phyloP scores from a whole-genome alignment of 306 rosid genomes.

The Gynostemma pentaphyllum region DNA sequence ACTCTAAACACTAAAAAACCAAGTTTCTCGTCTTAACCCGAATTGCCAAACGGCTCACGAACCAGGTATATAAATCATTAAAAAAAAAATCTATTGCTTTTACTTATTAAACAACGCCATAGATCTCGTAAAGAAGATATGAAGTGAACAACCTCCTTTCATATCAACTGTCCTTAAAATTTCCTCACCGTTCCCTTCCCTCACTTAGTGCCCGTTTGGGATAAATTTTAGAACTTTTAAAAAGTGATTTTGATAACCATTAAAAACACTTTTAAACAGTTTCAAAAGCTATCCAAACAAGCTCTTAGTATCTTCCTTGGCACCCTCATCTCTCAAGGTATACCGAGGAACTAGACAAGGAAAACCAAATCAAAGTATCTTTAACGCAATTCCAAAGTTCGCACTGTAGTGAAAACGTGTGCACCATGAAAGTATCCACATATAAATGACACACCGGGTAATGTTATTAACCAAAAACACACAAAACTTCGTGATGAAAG shows the following conservation, averaged over 20 bases:
- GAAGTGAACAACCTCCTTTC: neutral
- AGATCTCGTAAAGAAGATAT: neutral
- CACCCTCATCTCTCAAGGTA: neutral
- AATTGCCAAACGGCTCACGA: neutral
- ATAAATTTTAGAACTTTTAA: too few relatives aligned
- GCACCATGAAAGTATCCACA: neutral
- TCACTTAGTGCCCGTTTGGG: too few relatives aligned
- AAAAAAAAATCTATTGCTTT: neutral
- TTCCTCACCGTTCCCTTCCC: neutral
- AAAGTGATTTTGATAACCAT: too few relatives aligned
- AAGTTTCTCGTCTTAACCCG: neutral
- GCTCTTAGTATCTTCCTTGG: neutral
- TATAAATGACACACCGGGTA: neutral
- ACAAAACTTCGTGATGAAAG: too few relatives aligned
- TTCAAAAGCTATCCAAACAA: too few relatives aligned
- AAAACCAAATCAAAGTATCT: neutral
- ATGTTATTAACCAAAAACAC: neutral
- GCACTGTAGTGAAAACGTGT: neutral
- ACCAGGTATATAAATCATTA: neutral
- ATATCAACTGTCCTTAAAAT: neutral
- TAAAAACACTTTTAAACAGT: too few relatives aligned
- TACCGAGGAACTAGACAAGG: neutral
- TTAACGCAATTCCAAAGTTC: neutral
- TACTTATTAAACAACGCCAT: neutral
- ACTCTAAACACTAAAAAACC: neutral